phyloP scores from a whole-genome alignment of 163 green algal genomes.

The Scenedesmus sp. region DNA sequence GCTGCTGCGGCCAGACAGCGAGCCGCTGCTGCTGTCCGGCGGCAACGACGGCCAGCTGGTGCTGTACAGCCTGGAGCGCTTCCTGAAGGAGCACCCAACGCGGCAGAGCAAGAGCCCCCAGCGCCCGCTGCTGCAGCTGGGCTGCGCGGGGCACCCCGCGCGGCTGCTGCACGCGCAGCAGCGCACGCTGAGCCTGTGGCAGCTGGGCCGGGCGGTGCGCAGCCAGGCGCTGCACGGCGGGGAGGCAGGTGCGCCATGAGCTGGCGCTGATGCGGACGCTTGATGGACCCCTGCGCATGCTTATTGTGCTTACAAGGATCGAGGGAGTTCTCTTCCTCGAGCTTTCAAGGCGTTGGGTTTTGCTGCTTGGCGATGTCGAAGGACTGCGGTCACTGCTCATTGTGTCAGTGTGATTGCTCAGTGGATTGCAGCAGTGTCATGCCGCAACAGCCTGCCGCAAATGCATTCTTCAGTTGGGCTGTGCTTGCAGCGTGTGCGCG shows the following conservation, averaged over 20 bases:
- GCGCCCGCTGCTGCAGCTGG: conserved; percentile 53
- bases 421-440: too few species aligned
- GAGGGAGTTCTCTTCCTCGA: too few species aligned
- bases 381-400: too few species aligned
- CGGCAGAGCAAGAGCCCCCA: conserved; percentile 58
- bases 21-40: conserved; percentile 79
- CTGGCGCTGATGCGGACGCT: too few species aligned
- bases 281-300: too few species aligned
- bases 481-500: too few species aligned
- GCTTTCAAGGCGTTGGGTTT: too few species aligned
- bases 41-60: conserved; percentile 93
- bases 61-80: conserved; percentile 69
- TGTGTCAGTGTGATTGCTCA: too few species aligned
- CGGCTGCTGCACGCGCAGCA: conserved; percentile 68
- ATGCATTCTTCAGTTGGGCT: too few species aligned
- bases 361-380: too few species aligned
- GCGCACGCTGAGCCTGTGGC: conserved; percentile 74
- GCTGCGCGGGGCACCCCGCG: background rate
- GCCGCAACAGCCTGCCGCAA: too few species aligned
- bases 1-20: conserved; percentile 43
- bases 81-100: conserved; percentile 77
- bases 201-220: conserved; percentile 58
- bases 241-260: conserved; percentile 31
- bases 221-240: conserved; percentile 22
- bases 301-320: too few species aligned